Evolutionary conservation across 208 protist species (phyloP), one percentile per base, ranked within the genome.

Genomic region (Wallacemonas sp.): DNA sequence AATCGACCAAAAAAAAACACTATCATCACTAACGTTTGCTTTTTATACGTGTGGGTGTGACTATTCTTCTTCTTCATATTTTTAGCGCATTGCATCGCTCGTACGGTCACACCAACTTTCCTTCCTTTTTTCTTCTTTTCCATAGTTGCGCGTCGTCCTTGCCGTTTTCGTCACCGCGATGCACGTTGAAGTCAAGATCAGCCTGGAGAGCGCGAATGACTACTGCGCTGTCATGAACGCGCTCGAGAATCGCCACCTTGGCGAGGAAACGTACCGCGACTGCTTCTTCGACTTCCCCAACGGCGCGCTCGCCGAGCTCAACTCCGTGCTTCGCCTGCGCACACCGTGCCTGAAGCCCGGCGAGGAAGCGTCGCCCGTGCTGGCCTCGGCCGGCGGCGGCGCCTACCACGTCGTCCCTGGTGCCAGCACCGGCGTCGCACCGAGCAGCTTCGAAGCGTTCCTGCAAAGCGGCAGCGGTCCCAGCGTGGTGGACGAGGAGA

Each of bases 201-300:
- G 73, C 29, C 75, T 94, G 22, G 61, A 77, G n/a, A 67, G 68
- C 28, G 41, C 42, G 5, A 65, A 57, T 0, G 74, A 87, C 57
- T 86, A 82, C 44, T 48, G 76, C n/a, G 66, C 59, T 3, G 36
- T 89, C 11, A 48, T 55, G 11, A 46, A 72, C 12, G 63, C 66
- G 3, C 70, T 89, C 2, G 59, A 63, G 1, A 61, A 63, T 3
- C 63, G 63, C 23, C 76, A 72, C 41, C 2, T 86, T 18, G 52
- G 61, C 29, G 81, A 87, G 38, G 73, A 87, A 52, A 76, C 59
- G 46, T 86, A 92, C 62, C 76, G 55, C 32, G 86, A 92, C 65
- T 82, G 79, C 42, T 94, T 92, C 61, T 94, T 92, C 63, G 89
- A 94, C 63, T 91, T 84, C 41, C 55, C 67, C 12, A 76, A 66